A percentile compares a stretch with the other conserved stretches of the same genome.
Evolutionary conservation across 192 early-diverging fungal species (phyloP).

Genomic region (Pilaira anomala): DNA sequence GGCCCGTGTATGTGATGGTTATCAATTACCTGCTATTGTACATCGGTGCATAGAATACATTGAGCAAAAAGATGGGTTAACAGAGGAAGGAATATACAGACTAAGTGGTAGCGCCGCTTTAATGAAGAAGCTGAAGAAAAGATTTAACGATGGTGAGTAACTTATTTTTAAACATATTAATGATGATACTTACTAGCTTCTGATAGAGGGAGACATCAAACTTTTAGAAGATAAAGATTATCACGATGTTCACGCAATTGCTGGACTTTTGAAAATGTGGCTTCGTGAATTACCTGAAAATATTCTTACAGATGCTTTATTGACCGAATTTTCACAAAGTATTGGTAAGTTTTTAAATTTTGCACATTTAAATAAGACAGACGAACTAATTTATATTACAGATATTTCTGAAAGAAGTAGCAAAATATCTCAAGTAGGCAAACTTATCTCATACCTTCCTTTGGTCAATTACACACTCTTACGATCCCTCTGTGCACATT

Average conservation of each 20-base stretch:
- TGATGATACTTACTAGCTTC: too few species aligned
- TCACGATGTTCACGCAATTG: conserved; percentile 90
- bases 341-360: conserved; percentile 46
- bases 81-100: conserved; percentile 96
- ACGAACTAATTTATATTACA: conserved; percentile 6
- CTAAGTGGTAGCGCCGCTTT: conserved; percentile 73
- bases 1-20: conserved; percentile 68
- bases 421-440: conserved; percentile 74
- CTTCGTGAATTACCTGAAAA: conserved; percentile 84
- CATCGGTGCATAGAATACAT: conserved; percentile 97
- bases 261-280: conserved; percentile 90
- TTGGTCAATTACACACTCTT: conserved; percentile 88
- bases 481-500: conserved; percentile 81
- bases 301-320: conserved; percentile 82
- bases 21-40: conserved; percentile 85
- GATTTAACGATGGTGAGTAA: conserved; percentile 61
- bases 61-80: conserved; percentile 79
- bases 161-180: too few species aligned
- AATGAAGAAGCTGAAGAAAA: conserved; percentile 72
- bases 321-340: conserved; percentile 77
- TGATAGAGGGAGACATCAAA: conserved; percentile 70
- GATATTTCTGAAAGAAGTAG: conserved; percentile 77
- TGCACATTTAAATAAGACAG: not conserved
- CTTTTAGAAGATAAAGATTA: conserved; percentile 54
- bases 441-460: conserved; percentile 75